Evolutionary conservation across 2,329 filamentous ascomycete species (phyloP), one percentile per base, ranked within the genome.

Genomic region (Sporothrix pallida): DNA sequence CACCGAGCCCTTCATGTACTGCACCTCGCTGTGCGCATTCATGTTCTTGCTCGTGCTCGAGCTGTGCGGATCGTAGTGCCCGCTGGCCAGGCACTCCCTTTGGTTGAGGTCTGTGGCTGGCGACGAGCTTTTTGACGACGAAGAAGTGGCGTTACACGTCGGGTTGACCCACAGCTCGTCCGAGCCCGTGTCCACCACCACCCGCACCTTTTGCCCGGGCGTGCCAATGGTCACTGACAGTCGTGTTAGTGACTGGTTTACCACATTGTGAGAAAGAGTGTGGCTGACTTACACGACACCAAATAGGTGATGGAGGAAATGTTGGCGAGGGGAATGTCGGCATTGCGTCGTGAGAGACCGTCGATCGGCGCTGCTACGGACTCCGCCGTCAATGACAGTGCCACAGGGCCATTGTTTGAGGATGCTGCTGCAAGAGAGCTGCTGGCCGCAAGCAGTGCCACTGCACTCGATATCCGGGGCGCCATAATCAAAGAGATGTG

Each of bases 81-180:
- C 84, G 37, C 83, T 79, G 12, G 79, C 80, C 42, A 79, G 74
- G 77, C 85, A 87, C 76, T 84, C 83, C 10, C 37, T 44, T 13
- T 65, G 60, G 31, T 65, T 42, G 37, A 12, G 9, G 17, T 12
- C 77, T 79, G 44, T 78, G 75, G 72, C 83, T 80, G 2, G 79
- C 75, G 26, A 17, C 4, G 52, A 20, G 13, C 5, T n/a, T 17
- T 2, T 78, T 74, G 1, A 9, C 8, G 78, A 78, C 12, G 10
- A 4, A 12, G 23, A 15, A 23, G 56, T 58, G 60, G 31, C n/a
- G n/a, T 85, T 87, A 77, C 85, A 87, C 69, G 85, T 83, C 0
- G 88, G 85, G 77, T 92, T 92, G 6, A 87, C 85, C 86, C 86
- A 88, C 46, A 88, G 82, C 79, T 88, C 86, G 75, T 84, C 86